These are phyloP conservation scores for Asterionellopsis glacialis DNA, from an alignment of 108 stramenopile species.

Conservation along the genomic window DNA sequence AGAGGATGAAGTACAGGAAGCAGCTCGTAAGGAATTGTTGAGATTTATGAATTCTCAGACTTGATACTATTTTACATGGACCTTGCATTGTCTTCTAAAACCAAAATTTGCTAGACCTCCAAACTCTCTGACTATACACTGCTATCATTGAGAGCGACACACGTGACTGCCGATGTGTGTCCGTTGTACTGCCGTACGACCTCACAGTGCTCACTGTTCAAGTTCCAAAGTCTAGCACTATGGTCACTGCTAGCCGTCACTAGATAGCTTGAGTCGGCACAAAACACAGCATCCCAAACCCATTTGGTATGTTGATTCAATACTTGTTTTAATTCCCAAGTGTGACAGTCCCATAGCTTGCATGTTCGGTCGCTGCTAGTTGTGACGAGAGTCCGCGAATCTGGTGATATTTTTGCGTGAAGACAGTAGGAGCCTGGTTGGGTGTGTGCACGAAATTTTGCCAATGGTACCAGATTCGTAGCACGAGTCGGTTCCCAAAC, in stretches of 20 bases:
- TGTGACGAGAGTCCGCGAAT: slow-evolving; percentile 86
- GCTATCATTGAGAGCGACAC: slow-evolving; percentile 96
- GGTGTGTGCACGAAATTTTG: slow-evolving; percentile 78
- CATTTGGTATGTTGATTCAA: slow-evolving; percentile 84
- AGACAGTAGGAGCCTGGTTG: slow-evolving; percentile 63
- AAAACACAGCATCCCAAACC: slow-evolving; percentile 98
- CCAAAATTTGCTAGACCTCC: too few relatives aligned
- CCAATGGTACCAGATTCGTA: slow-evolving; percentile 22
- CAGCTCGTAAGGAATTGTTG: slow-evolving; percentile 65
- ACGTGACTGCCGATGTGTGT: slow-evolving; percentile 91
- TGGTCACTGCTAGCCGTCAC: slow-evolving; percentile 94
- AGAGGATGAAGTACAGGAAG: slow-evolving; percentile 75
- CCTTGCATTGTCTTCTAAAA: not conserved
- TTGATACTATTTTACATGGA: not conserved
- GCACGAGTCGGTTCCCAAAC: slow-evolving; percentile 69
- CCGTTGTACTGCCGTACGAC: slow-evolving; percentile 91
- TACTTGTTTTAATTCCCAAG: slow-evolving; percentile 74
- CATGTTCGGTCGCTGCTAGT: slow-evolving; percentile 90
- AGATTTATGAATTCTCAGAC: slow-evolving; percentile 79
- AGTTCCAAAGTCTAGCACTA: slow-evolving; percentile 91
- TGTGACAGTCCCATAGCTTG: slow-evolving; percentile 81
- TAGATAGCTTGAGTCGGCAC: slow-evolving; percentile 94
- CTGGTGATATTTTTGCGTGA: slow-evolving; percentile 78
- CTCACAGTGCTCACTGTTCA: slow-evolving; percentile 66
- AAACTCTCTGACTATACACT: slow-evolving; percentile 56